Base-by-base conservation (phyloP, 2,329 filamentous ascomycete species). In the Graphium sp. region DNA sequence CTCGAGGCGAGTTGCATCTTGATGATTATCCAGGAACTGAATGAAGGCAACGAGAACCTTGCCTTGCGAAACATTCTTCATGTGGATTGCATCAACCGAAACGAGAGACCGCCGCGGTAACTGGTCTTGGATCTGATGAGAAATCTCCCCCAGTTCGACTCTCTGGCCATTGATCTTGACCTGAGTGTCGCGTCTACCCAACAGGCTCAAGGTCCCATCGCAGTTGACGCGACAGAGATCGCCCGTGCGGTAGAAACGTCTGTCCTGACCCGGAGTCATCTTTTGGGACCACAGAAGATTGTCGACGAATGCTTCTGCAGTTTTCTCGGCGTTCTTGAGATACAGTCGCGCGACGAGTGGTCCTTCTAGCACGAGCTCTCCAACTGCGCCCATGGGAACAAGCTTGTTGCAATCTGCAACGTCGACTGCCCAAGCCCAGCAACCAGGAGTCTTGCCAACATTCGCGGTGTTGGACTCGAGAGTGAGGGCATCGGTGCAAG, bases 31-130 rank as follows among this genome's bases (percentile, higher is more conserved):
- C n/a, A n/a, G n/a, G 5, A 55, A 46, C n/a, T n/a, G 15, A 5
- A 59, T 36, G 33, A 63, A 61, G 2, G 56, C 56, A 4, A 63
- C 55, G 11, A 67, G 42, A 3, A 50, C 52, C 50, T 13, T 47
- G 48, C 7, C 50, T 13, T 47, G 48, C 7, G 51, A 50, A 13
- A 47, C 49, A n/a, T 56, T 55, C 31, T 51, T 54, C 35, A 62
- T 56, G 16, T 62, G 56, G 32, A 66, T 61, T 5, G 56, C 56
- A 0, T 51, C 57, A 2, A 63, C 55, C 26, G 50, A 53, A 15
- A 55, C 51, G 2, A 49, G 50, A 0, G 44, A 32, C 1, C 59
- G 57, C 16, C 20, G n/a, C 7, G 17, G n/a, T n/a, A 27, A 18
- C 12, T n/a, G n/a, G 6, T 16, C 10, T n/a, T 13, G n/a, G 16